Evolutionary conservation across 2,329 filamentous ascomycete species (phyloP).

Genomic region (Colletotrichum sidae): DNA sequence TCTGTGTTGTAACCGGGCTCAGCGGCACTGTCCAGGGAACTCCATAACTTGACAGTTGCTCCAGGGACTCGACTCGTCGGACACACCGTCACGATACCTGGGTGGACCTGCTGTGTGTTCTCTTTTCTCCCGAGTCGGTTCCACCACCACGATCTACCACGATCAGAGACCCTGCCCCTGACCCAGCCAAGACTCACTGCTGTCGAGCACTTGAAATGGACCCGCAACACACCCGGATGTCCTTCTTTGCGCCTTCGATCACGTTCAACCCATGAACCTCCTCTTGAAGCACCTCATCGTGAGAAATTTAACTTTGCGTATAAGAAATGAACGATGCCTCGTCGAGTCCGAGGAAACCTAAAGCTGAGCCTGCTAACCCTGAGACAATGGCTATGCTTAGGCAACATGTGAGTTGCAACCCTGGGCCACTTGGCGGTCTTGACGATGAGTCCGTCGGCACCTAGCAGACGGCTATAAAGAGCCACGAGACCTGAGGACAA

Average conservation of each 20-base stretch:
- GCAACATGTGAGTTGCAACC: conserved; percentile 16
- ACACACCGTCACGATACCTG: not conserved
- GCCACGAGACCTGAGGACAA: too few relatives aligned
- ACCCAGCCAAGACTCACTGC: conserved; percentile 14
- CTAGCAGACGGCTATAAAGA: conserved; percentile 17
- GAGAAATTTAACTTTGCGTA: conserved; percentile 14
- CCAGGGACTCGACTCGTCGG: conserved; percentile 10
- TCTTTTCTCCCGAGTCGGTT: conserved; percentile 2
- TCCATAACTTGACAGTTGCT: not conserved
- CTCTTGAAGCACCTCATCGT: not conserved
- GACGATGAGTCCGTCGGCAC: not conserved
- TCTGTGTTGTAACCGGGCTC: too few relatives aligned
- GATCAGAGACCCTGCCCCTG: conserved; percentile 21
- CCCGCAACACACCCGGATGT: not conserved
- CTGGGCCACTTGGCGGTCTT: not conserved
- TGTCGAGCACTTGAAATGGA: not conserved
- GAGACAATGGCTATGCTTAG: conserved; percentile 7
- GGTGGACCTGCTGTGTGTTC: conserved; percentile 4
- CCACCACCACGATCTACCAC: conserved; percentile 12
- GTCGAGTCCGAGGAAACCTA: conserved; percentile 18
- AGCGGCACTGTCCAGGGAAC: too few relatives aligned
- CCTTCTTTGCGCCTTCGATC: not conserved
- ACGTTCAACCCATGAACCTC: not conserved
- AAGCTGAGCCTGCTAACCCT: conserved; percentile 1
- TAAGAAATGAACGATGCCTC: conserved; percentile 18